Base-by-base conservation (phyloP, 768 basidiomycete species). In the Ramaria sp. region DNA sequence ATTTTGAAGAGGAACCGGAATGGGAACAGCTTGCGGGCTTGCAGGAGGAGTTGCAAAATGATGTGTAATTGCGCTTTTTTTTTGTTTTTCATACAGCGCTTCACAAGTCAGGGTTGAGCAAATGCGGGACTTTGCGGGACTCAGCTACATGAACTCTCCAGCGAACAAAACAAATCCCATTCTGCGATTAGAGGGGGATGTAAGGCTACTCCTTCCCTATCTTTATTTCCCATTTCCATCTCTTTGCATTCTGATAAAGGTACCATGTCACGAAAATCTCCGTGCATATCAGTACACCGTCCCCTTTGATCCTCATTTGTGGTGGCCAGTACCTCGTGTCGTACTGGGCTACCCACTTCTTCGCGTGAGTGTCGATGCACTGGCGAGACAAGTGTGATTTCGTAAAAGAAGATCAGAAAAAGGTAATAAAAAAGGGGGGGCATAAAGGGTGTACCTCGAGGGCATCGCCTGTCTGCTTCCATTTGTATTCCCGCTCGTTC, bases 1-100 rank as follows among this genome's bases (percentile, higher is more conserved):
- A 71, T 56, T 97, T 93, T 59, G 88, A 85, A 66, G 93, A 93
- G 50, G 88, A 96, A 65, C 77, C 82, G 3, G 92, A 91, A 70
- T 97, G 88, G 84, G 65, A 71, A 25, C 71, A 73, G 58, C 70
- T 98, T 63, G 72, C 73, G 61, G 78, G 74, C 57, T 65, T 92
- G 61, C 71, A 81, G 62, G 81, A 83, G 39, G 86, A 88, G 48
- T 61, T 88, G 57, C 76, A 76, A 61, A 73, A 71, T 44, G 69
- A 65, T 48, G 56, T 57, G 56, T 56, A 42, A 58, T 57, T 57
- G 42, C 52, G n/a, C n/a, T n/a, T n/a, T n/a, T n/a, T n/a, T n/a
- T n/a, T n/a, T n/a, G n/a, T n/a, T 47, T 34, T 50, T 38, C 42
- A 43, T 39, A 54, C 58, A 63, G 15, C 4, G 25, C 25, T 22